Percentiles rank a stretch among this genome's conserved stretches.
Evolutionary conservation across 768 basidiomycete genomes (phyloP).

Genomic region (Pluteus cervinus): DNA sequence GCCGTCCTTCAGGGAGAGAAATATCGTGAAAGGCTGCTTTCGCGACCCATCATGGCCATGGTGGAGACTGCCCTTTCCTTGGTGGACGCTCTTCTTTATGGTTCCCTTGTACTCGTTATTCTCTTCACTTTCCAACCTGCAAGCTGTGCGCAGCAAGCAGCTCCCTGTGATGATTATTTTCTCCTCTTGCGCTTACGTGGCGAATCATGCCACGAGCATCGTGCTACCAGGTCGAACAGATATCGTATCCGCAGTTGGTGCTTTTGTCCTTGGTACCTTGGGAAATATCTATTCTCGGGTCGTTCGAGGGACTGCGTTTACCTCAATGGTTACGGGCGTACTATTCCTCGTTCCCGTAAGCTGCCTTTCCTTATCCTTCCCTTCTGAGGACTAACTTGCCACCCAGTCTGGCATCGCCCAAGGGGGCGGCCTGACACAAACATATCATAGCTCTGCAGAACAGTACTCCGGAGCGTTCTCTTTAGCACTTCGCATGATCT

Average conservation of each 20-base stretch:
- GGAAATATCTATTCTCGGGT: slow-evolving; percentile 79
- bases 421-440: slow-evolving; percentile 63
- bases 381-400: slow-evolving; percentile 7
- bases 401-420: slow-evolving; percentile 68
- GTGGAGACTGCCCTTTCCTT: slow-evolving; percentile 73
- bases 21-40: slow-evolving; percentile 64
- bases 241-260: slow-evolving; percentile 73
- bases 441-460: slow-evolving; percentile 53
- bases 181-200: slow-evolving; percentile 68
- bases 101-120: slow-evolving; percentile 73
- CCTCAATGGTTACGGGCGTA: slow-evolving; percentile 92
- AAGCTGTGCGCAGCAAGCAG: slow-evolving; percentile 64
- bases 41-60: slow-evolving; percentile 72
- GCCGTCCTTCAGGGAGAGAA: slow-evolving; percentile 26
- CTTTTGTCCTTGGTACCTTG: slow-evolving; percentile 71
- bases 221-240: slow-evolving; percentile 64
- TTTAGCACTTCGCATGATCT: slow-evolving; percentile 77
- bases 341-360: slow-evolving; percentile 83
- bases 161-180: slow-evolving; percentile 74
- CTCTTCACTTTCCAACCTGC: slow-evolving; percentile 73
- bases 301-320: slow-evolving; percentile 77
- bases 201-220: slow-evolving; percentile 56
- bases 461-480: slow-evolving; percentile 76
- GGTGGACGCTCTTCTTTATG: slow-evolving; percentile 73
- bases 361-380: slow-evolving; percentile 6